Base-by-base conservation (phyloP, 257 asterid species). In the Jasminum sambac region DNA sequence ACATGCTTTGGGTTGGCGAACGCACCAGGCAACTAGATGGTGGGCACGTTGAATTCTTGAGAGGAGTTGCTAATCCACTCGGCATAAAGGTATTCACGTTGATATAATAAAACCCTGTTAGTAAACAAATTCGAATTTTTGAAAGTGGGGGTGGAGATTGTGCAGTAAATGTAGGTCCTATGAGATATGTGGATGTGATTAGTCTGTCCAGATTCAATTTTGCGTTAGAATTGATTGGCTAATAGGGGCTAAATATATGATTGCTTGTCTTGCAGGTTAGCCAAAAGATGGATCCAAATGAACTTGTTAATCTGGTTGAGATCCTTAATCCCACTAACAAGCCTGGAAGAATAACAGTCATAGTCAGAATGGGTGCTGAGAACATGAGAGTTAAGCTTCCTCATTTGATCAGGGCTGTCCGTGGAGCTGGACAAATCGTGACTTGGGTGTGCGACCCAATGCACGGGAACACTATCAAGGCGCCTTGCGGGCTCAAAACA, bases 361-460 rank as follows among this genome's bases (percentile, higher is more conserved):
- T 90, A 5, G 91, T 85, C 34, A 80, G 97, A 79, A 88, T 90
- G 97, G 96, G 96, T 58, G 97, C 96, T 8, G 97, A 90, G 84
- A 90, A 87, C 76, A 87, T 90, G 96, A 85, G 97, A 68, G 97
- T 87, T 39, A 88, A 90, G 77, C 95, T 90, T 75, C 85, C 92
- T 23, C 89, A 86, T 74, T 83, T 90, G 85, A 83, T 90, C 61
- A 81, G 97, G 86, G 94, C 95, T 1, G 97, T 90, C 24, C 89
- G 97, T 43, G 64, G 88, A 69, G 91, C 97, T 0, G 96, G 95
- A 12, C 97, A 88, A 68, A 72, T 86, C 61, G 96, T 90, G 11
- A 90, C 95, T 66, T 90, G 97, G 97, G 95, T 90, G 7, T 86
- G 96, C 61, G 97, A 90, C 77, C 96, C 96, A 5, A 90, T 90